Evolutionary conservation across 352 stramenopile genomes (phyloP).

Genomic region (Pythium dissimile): DNA sequence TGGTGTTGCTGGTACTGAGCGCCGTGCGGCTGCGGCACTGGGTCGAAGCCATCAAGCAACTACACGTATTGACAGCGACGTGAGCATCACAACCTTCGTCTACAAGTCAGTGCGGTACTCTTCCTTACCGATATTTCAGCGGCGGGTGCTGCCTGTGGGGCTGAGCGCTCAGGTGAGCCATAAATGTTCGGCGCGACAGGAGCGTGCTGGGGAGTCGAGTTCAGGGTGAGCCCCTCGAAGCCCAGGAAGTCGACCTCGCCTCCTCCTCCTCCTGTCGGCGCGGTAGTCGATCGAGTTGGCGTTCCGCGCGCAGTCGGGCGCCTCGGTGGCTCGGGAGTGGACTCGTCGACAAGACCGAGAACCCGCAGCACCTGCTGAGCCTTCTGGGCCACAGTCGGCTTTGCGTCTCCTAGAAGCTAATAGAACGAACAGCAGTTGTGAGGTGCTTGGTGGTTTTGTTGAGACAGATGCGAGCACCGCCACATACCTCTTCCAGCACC

Average conservation of each 20-base stretch:
- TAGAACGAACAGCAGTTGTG: neutral
- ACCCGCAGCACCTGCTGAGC: conserved; percentile 62
- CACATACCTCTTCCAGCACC: conserved; percentile 74
- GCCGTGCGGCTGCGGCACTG: neutral
- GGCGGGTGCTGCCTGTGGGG: conserved; percentile 12
- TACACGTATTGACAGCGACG: neutral
- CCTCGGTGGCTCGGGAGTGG: conserved; percentile 21
- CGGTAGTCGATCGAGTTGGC: conserved; percentile 15
- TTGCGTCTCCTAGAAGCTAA: conserved; percentile 66
- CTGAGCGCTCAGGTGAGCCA: conserved; percentile 2
- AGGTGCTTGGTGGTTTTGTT: no score
- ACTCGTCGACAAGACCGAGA: conserved; percentile 62
- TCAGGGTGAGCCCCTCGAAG: conserved; percentile 56
- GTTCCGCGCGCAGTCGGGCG: neutral
- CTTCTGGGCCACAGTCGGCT: conserved; percentile 77
- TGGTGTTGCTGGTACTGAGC: conserved; percentile 12
- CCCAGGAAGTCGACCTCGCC: conserved; percentile 75
- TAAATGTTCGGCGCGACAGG: conserved; percentile 21
- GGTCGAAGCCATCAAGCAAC: conserved; percentile 25
- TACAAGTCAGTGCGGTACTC: neutral
- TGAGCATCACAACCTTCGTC: no score
- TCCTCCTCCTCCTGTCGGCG: conserved; percentile 21
- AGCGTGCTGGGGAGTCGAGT: conserved; percentile 12
- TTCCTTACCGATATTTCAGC: conserved; percentile 58
- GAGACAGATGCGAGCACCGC: no score